phyloP scores from a whole-genome alignment of 805 yeast genomes.

The Cyberlindnera lachancei region DNA sequence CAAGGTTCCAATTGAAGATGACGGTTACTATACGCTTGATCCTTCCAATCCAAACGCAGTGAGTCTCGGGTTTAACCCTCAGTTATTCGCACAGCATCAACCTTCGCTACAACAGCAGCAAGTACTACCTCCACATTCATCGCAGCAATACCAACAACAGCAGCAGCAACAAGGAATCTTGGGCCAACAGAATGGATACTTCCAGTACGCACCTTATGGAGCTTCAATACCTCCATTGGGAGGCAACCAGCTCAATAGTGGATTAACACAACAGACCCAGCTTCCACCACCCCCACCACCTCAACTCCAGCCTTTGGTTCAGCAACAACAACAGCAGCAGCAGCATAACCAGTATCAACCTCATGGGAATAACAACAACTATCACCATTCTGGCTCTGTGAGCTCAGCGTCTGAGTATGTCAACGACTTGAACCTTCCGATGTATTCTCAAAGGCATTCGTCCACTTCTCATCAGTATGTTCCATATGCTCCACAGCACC shows the following conservation, averaged over 20 bases:
- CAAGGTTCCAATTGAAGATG: slow-evolving; percentile 39
- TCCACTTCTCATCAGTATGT: slow-evolving; percentile 1
- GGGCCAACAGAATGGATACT: too few species aligned
- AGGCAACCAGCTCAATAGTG: too few species aligned
- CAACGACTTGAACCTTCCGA: slow-evolving; percentile 2
- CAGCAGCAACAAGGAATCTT: slow-evolving; percentile 2
- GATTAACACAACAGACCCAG: too few species aligned
- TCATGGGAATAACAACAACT: neutral
- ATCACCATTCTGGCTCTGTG: slow-evolving; percentile 1
- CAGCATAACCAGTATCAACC: too few species aligned
- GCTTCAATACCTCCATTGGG: too few species aligned
- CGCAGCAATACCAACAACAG: slow-evolving; percentile 1
- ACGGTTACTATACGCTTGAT: slow-evolving; percentile 41
- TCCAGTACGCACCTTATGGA: too few species aligned
- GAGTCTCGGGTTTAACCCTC: slow-evolving; percentile 15
- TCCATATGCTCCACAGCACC: neutral
- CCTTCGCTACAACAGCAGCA: slow-evolving; percentile 1
- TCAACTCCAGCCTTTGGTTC: too few species aligned
- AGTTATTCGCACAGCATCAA: slow-evolving; percentile 2
- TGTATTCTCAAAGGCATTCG: slow-evolving; percentile 1
- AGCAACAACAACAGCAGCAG: slow-evolving; percentile 2
- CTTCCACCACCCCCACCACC: too few species aligned
- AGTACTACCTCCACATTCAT: slow-evolving; percentile 1
- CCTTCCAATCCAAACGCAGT: slow-evolving; percentile 18
- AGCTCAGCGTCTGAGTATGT: slow-evolving; percentile 1